phyloP scores from a whole-genome alignment of 2,329 filamentous ascomycete genomes.

The Ramularia endophylla region DNA sequence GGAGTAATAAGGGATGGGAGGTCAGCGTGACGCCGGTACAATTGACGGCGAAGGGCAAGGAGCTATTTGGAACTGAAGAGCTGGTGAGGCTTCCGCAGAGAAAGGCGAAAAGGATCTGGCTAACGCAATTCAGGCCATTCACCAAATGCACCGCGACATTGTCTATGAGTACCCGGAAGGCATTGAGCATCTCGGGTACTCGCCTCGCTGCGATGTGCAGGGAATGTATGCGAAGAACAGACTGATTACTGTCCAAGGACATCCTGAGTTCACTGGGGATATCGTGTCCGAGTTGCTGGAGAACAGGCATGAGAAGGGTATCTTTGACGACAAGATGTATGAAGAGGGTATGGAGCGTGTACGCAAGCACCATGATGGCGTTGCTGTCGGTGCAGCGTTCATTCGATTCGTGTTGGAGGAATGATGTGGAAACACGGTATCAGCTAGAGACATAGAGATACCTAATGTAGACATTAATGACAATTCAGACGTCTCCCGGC shows the following conservation, averaged over 20 bases:
- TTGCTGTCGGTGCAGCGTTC: slow-evolving; percentile 68
- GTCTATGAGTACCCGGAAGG: slow-evolving; percentile 59
- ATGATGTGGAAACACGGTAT: too few relatives aligned
- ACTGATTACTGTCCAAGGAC: slow-evolving; percentile 74
- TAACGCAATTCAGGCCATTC: slow-evolving; percentile 50
- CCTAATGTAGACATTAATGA: too few relatives aligned
- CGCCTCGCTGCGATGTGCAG: slow-evolving; percentile 66
- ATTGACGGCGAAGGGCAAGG: slow-evolving; percentile 63
- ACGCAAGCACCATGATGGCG: slow-evolving; percentile 66
- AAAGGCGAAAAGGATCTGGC: not conserved
- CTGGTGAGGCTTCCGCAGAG: slow-evolving; percentile 41
- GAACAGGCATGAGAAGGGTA: slow-evolving; percentile 57
- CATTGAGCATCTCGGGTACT: slow-evolving; percentile 58
- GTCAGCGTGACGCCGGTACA: slow-evolving; percentile 65
- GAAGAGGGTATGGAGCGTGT: slow-evolving; percentile 63
- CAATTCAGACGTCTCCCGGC: too few relatives aligned
- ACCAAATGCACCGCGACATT: slow-evolving; percentile 83
- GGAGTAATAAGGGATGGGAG: slow-evolving; percentile 71
- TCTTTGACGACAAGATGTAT: slow-evolving; percentile 65
- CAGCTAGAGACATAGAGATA: too few relatives aligned
- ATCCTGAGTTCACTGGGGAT: slow-evolving; percentile 72
- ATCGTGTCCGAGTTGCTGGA: slow-evolving; percentile 66
- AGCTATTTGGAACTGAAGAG: slow-evolving; percentile 62
- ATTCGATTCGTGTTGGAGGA: slow-evolving; percentile 66
- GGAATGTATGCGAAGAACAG: slow-evolving; percentile 65